Base-by-base conservation (phyloP, 495 filamentous ascomycete species). In the Hyaloscypha hepaticicola region DNA sequence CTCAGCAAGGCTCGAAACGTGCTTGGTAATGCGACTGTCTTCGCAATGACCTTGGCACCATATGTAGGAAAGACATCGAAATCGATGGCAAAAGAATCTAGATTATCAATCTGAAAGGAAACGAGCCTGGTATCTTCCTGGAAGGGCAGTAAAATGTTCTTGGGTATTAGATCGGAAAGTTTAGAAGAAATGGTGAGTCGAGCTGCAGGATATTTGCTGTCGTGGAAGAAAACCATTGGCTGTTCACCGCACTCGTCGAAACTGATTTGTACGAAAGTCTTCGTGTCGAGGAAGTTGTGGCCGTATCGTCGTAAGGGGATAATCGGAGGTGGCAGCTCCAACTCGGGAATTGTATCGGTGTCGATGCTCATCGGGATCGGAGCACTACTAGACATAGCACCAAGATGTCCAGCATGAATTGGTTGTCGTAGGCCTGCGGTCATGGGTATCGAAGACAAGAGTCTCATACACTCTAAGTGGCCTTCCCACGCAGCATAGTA, bases 401-500 rank as follows among this genome's bases (percentile, higher is more conserved):
- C 57, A 49, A 70, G 41, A n/a, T 27, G 48, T 67, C 73, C 58
- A 59, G 68, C 60, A 67, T 72, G 55, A 70, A 38, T 21, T 73
- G 72, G 21, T 69, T 22, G 22, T 77, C 19, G 72, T 58, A 6
- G 68, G 56, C 28, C 69, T 74, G 4, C 69, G 14, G 16, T 49
- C n/a, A 57, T 55, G 9, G 81, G 76, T 58, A 79, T 77, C 53
- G 79, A 87, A 70, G 89, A 88, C 22, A 99, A 85, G 16, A 96
- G 83, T 60, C 88, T 84, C 90, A 99, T 97, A 74, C 94, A 97
- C 72, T 94, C 90, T 58, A 97, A 76, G 73, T 97, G 90, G 0
- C 96, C 96, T 79, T 99, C 95, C 96, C 96, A 99, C 0, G 94
- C 92, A 22, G 95, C 96, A 77, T 99, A 98, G 75, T 99, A 98